phyloP scores from a whole-genome alignment of 768 basidiomycete species.

The Obba rivulosa region DNA sequence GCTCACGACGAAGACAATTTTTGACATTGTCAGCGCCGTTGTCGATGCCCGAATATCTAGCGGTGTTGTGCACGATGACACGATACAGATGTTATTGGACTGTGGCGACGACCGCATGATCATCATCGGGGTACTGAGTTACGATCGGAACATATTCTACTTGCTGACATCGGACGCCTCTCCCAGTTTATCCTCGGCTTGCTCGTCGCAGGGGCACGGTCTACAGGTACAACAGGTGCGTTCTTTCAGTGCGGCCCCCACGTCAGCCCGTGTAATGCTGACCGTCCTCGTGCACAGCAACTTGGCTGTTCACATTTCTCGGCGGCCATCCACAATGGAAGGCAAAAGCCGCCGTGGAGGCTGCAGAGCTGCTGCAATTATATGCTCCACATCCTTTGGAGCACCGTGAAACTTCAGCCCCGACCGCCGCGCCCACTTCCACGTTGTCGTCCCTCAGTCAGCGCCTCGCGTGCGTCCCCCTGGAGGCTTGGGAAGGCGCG shows the following conservation, averaged over 20 bases:
- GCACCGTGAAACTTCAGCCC: neutral
- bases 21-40: conserved; percentile 57
- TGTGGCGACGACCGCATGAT: conserved; percentile 61
- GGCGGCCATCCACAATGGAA: conserved; percentile 65
- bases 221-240: conserved; percentile 68
- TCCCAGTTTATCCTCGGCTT: conserved; percentile 77
- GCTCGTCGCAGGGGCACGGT: conserved; percentile 74
- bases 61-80: conserved; percentile 55
- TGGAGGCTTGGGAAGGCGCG: conserved; percentile 64
- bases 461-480: conserved; percentile 56
- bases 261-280: neutral
- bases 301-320: conserved; percentile 71
- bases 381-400: conserved; percentile 32
- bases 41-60: conserved; percentile 54
- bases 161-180: conserved; percentile 14
- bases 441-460: conserved; percentile 20
- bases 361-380: conserved; percentile 52
- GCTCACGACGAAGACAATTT: conserved; percentile 70
- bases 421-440: neutral
- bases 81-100: conserved; percentile 72
- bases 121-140: conserved; percentile 57
- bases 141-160: neutral
- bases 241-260: neutral
- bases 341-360: conserved; percentile 52
- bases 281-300: conserved; percentile 35